phyloP scores from a whole-genome alignment of 2,329 filamentous ascomycete genomes.

The Ophiocordyceps unilateralis region DNA sequence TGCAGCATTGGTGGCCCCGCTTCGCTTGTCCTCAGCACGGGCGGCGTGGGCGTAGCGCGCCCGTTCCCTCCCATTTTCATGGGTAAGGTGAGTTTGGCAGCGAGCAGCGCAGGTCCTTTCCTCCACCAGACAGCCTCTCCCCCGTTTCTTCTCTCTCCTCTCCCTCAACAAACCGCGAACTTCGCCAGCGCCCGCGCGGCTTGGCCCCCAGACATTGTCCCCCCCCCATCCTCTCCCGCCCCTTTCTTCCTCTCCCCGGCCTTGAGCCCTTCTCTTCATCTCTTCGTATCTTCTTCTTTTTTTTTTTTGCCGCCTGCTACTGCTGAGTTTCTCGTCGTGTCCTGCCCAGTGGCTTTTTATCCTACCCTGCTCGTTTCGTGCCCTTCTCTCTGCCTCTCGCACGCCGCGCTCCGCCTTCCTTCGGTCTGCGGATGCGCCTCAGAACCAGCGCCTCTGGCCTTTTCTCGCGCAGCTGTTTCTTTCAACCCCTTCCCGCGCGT shows the following conservation, averaged over 20 bases:
- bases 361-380: neutral
- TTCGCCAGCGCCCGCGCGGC: constrained; percentile 12
- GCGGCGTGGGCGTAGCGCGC: constrained; percentile 12
- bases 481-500: neutral
- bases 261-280: too few relatives aligned
- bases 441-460: neutral
- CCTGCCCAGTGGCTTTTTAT: neutral
- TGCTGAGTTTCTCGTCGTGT: neutral
- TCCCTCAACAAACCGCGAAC: constrained; percentile 10
- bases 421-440: neutral
- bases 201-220: too few relatives aligned
- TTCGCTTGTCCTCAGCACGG: constrained; percentile 8
- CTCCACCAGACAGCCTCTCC: constrained; percentile 20
- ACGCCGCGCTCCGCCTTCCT: neutral
- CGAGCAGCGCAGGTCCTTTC: constrained; percentile 20
- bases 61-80: constrained; percentile 22
- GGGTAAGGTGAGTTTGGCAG: constrained; percentile 25
- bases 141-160: constrained; percentile 16
- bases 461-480: neutral
- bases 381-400: neutral
- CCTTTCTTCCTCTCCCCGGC: neutral
- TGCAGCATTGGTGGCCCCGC: constrained; percentile 10
- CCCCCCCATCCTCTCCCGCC: neutral
- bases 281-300: too few relatives aligned
- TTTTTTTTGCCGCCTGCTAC: too few relatives aligned